Percentiles rank a stretch among this genome's conserved stretches.
Evolutionary conservation across 2,329 filamentous ascomycete species (phyloP).

Genomic region (Colletotrichum sp.): DNA sequence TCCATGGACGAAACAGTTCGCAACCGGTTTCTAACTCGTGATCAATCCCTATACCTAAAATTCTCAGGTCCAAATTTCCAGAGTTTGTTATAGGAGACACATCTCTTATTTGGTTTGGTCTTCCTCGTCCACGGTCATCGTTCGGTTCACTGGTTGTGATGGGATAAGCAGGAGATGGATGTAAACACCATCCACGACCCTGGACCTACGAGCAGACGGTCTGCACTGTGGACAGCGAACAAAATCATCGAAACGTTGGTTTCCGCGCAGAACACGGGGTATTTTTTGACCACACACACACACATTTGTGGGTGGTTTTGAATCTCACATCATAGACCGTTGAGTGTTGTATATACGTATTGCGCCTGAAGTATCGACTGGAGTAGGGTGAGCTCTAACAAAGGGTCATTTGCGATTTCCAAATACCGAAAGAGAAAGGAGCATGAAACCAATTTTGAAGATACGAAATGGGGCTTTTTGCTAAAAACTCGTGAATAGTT

Average conservation of each 20-base stretch:
- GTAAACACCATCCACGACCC: too few species aligned
- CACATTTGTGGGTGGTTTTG: not conserved
- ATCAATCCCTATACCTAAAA: fast-evolving
- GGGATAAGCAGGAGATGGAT: too few species aligned
- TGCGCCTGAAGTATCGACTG: not conserved
- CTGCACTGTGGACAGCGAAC: too few species aligned
- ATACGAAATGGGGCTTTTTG: too few species aligned
- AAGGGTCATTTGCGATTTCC: too few species aligned
- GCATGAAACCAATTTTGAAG: too few species aligned
- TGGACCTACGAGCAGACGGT: too few species aligned
- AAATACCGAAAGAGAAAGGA: fast-evolving
- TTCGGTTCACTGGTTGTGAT: too few species aligned
- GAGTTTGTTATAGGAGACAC: too few species aligned
- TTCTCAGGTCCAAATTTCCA: fast-evolving
- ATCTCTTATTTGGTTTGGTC: too few species aligned
- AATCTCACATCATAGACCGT: fast-evolving
- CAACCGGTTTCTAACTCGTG: fast-evolving
- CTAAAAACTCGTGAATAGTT: fast-evolving
- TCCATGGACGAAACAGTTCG: not conserved
- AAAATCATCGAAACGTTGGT: too few species aligned
- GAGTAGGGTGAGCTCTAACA: not conserved
- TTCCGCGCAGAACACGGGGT: not conserved
- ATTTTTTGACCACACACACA: not conserved
- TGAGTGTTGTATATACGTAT: not conserved
- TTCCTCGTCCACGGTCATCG: too few species aligned